Conservation (phyloP, 1,284 basidiomycete species). For the Limonomyces culmigenus region DNA sequence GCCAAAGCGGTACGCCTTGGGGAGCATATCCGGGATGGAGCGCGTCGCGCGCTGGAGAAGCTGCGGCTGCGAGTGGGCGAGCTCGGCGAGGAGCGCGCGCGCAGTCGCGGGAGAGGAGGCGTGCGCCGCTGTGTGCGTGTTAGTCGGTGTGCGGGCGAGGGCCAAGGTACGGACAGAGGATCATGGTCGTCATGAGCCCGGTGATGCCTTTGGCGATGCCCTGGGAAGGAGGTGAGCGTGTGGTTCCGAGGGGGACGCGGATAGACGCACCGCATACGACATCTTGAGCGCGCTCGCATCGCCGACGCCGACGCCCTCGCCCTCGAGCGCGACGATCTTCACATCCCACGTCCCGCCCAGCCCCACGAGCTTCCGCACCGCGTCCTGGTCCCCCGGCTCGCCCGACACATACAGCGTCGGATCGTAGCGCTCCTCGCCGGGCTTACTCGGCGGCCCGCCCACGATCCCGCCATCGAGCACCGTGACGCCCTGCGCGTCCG, state of each 20-base stretch:
- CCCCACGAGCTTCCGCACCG: slow-evolving; percentile 27
- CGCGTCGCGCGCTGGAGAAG: slow-evolving; percentile 22
- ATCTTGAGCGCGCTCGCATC: slow-evolving; percentile 47
- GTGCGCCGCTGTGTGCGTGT: slow-evolving; percentile 34
- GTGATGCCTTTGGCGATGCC: slow-evolving; percentile 39
- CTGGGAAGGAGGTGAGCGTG: slow-evolving; percentile 12
- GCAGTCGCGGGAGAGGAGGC: slow-evolving; percentile 40
- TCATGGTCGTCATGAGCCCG: slow-evolving; percentile 37
- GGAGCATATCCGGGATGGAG: slow-evolving; percentile 29
- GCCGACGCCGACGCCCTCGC: slow-evolving; percentile 30
- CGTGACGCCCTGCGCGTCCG: slow-evolving; percentile 2
- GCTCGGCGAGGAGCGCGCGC: slow-evolving; percentile 29
- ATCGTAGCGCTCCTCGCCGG: slow-evolving; percentile 18
- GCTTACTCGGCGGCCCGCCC: slow-evolving; percentile 27
- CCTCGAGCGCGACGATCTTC: slow-evolving; percentile 25
- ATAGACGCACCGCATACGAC: slow-evolving; percentile 35
- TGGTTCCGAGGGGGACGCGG: background rate
- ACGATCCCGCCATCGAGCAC: slow-evolving; percentile 46
- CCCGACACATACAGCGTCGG: slow-evolving; percentile 40
- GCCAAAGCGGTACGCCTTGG: slow-evolving; percentile 43
- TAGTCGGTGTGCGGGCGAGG: too few species aligned
- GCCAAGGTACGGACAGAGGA: slow-evolving; percentile 22
- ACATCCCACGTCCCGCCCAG: slow-evolving; percentile 16
- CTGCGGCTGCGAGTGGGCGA: slow-evolving; percentile 26
- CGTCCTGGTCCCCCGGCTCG: slow-evolving; percentile 15